These are phyloP conservation scores for Cystobasidiaceae sp. DNA, from an alignment of 1,284 basidiomycete species.

Conservation along the genomic window DNA sequence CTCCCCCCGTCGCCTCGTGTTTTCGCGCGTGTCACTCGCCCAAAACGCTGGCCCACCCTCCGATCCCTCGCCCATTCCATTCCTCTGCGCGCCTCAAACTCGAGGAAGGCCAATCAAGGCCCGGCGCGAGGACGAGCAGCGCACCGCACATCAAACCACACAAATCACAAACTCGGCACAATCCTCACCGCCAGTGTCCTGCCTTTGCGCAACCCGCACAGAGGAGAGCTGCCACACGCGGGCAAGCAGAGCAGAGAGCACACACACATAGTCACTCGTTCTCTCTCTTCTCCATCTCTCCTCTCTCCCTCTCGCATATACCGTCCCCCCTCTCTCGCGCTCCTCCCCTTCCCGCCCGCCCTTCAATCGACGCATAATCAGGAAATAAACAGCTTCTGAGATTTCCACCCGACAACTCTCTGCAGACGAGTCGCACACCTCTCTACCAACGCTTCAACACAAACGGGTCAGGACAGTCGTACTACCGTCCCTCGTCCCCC, in stretches of 20 bases:
- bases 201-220: too few species aligned
- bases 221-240: too few species aligned
- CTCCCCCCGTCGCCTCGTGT: background rate
- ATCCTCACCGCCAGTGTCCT: too few species aligned
- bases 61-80: too few species aligned
- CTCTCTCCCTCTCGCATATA: background rate
- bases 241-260: background rate
- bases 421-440: background rate
- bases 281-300: background rate
- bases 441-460: slow-evolving; percentile 14
- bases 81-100: too few species aligned
- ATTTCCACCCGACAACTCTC: too few species aligned
- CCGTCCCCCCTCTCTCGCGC: background rate
- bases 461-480: background rate
- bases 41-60: background rate
- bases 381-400: too few species aligned
- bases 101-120: slow-evolving; percentile 21
- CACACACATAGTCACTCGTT: background rate
- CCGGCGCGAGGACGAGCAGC: background rate
- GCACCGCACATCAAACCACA: slow-evolving; percentile 8
- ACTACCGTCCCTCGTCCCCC: background rate
- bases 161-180: too few species aligned
- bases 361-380: background rate
- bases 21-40: background rate
- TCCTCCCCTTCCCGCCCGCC: background rate